Conservation (phyloP, 495 filamentous ascomycete species). For the Astrocystis sublimbata region DNA sequence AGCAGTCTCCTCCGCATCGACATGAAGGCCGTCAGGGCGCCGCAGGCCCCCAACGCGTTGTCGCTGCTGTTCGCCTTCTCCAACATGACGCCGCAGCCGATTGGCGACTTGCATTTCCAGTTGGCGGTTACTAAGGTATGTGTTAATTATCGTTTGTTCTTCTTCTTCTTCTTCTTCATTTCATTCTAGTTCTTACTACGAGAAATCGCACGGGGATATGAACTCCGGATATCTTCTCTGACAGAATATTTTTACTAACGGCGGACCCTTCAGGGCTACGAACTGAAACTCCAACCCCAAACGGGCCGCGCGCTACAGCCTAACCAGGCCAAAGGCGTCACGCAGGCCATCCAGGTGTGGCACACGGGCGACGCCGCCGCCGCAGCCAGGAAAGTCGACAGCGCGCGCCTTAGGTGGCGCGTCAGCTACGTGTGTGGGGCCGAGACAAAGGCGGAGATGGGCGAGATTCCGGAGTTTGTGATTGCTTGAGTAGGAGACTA, state of each 20-base stretch:
- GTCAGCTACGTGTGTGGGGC: constrained; percentile 72
- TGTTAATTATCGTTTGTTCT: background rate
- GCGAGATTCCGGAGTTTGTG: constrained; percentile 82
- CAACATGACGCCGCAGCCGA: constrained; percentile 68
- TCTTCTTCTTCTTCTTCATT: constrained; percentile 11
- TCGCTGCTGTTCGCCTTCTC: constrained; percentile 71
- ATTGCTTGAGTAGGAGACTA: constrained; percentile 60
- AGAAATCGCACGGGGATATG: too few species aligned
- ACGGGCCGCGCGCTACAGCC: constrained; percentile 72
- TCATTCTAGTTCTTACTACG: background rate
- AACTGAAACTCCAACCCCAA: constrained; percentile 80
- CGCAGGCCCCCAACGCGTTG: constrained; percentile 55
- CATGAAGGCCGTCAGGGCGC: constrained; percentile 47
- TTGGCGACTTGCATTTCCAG: constrained; percentile 85
- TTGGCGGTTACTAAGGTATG: constrained; percentile 89
- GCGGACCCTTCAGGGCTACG: constrained; percentile 71
- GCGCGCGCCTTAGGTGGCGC: constrained; percentile 86
- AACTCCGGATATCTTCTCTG: too few species aligned
- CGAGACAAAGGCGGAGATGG: constrained; percentile 70
- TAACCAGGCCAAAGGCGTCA: constrained; percentile 73
- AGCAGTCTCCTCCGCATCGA: constrained; percentile 54
- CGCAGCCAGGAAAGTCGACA: constrained; percentile 66
- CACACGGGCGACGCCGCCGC: constrained; percentile 62
- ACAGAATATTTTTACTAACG: too few species aligned
- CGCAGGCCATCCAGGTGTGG: constrained; percentile 77